phyloP scores from a whole-genome alignment of 441 rosid species.

The Biscutella auriculata region DNA sequence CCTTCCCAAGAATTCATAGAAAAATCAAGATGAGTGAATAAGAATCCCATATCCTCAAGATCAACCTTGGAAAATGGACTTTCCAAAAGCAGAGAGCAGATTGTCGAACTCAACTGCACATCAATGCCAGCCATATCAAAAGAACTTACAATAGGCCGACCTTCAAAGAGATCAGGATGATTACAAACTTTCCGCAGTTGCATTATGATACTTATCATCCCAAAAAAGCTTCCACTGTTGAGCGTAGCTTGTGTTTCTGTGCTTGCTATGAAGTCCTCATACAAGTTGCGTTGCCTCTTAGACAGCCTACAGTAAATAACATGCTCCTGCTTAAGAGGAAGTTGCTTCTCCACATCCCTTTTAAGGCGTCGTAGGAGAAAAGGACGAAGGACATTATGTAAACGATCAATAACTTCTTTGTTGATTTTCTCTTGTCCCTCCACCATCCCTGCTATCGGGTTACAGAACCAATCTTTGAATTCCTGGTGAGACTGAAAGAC shows the following conservation, averaged over 20 bases:
- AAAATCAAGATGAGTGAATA: slow-evolving; percentile 76
- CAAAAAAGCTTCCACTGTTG: slow-evolving; percentile 89
- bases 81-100: slow-evolving; percentile 56
- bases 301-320: slow-evolving; percentile 91
- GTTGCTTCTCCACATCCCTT: slow-evolving; percentile 99
- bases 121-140: slow-evolving; percentile 86
- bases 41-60: slow-evolving; percentile 58
- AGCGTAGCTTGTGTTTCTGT: slow-evolving; percentile 98
- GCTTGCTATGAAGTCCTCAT: slow-evolving; percentile 99
- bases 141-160: slow-evolving; percentile 97
- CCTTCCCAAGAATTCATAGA: slow-evolving; percentile 85
- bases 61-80: slow-evolving; percentile 58
- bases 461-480: slow-evolving; percentile 98
- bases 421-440: slow-evolving; percentile 97
- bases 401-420: slow-evolving; percentile 95
- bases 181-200: slow-evolving; percentile 99
- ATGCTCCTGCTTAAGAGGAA: slow-evolving; percentile 89
- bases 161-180: slow-evolving; percentile 99
- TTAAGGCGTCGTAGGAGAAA: slow-evolving; percentile 92
- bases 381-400: slow-evolving; percentile 99
- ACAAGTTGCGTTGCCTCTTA: slow-evolving; percentile 94
- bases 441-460: slow-evolving; percentile 99
- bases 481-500: slow-evolving; percentile 99
- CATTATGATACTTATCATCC: slow-evolving; percentile 99
- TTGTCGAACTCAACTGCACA: slow-evolving; percentile 60